Evolutionary conservation across 2,329 filamentous ascomycete genomes (phyloP), one percentile per base, ranked within the genome.

Genomic region (Colletotrichum endophyticum): DNA sequence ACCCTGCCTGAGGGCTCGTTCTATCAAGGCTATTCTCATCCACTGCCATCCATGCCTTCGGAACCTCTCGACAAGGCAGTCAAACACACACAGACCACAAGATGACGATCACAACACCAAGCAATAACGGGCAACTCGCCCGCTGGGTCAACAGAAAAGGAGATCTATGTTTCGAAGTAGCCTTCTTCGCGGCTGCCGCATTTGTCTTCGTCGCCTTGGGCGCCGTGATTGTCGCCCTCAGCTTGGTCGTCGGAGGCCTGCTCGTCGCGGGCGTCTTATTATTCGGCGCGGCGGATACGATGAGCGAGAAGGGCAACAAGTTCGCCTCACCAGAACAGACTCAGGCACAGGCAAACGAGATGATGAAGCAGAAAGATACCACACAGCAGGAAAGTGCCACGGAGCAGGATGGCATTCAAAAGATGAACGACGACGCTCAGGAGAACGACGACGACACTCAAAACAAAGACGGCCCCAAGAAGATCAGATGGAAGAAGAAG

Each of bases 1-100:
- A 53, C n/a, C 6, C 9, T 22, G n/a, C n/a, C 0, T n/a, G 9
- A n/a, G 19, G 0, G 11, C n/a, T 53, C n/a, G 1, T 22, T 25
- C n/a, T 22, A 1, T 22, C 12, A 25, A 53, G 3, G 6, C 12
- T 25, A 13, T 53, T 25, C n/a, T 22, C 6, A 13, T 53, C 5
- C n/a, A 22, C 11, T 49, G 44, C n/a, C 44, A 13, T 7, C 2
- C 6, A 13, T 0, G 6, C 44, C n/a, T 49, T n/a, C 19, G 11
- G 44, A 49, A 13, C 44, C n/a, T 12, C 44, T n/a, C 44, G 19
- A n/a, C 11, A 49, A 12, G 19, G n/a, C 44, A 49, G 44, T 7
- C 44, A 13, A 49, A 53, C 44, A 6, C 11, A 53, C n/a, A 53
- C n/a, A 13, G n/a, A 8, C 44, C n/a, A 4, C 11, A 8, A n/a